phyloP scores from a whole-genome alignment of 2,329 filamentous ascomycete genomes.

The Fusarium sterilihyphosum region DNA sequence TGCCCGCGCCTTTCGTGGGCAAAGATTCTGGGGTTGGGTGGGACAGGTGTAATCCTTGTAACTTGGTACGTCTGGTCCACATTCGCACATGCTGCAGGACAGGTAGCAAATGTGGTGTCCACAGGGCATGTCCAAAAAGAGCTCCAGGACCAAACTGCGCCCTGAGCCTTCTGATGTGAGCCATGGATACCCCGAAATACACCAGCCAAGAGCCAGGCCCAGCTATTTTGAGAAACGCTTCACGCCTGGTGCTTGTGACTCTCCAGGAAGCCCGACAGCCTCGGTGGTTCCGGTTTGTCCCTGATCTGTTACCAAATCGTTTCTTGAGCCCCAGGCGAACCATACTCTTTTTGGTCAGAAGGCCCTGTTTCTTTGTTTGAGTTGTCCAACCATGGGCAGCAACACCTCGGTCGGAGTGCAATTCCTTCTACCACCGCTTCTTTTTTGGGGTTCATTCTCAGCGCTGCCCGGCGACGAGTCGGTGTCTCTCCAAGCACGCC shows the following conservation, averaged over 20 bases:
- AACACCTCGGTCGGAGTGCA: conserved; percentile 18
- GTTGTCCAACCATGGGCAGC: conserved; percentile 29
- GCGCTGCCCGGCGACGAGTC: conserved; percentile 22
- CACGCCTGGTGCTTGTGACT: conserved; percentile 26
- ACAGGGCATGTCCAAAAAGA: no score
- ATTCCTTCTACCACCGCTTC: conserved; percentile 20
- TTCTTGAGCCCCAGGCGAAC: conserved; percentile 31
- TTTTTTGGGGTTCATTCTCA: conserved; percentile 21
- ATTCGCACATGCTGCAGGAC: conserved; percentile 11
- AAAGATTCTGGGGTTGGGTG: conserved; percentile 38
- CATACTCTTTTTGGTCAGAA: conserved; percentile 33
- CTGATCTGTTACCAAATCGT: conserved; percentile 44
- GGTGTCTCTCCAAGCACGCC: conserved; percentile 27
- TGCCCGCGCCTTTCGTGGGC: conserved; percentile 31
- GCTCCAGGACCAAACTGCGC: conserved; percentile 23
- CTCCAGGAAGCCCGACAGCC: conserved; percentile 5
- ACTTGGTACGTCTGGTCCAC: not conserved
- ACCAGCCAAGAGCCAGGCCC: not conserved
- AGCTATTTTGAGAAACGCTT: conserved; percentile 31
- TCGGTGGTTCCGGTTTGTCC: conserved; percentile 41
- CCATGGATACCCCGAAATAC: conserved; percentile 22
- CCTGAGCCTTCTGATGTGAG: conserved; percentile 18
- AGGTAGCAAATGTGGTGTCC: no score
- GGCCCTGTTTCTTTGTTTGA: conserved; percentile 33
- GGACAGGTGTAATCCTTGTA: conserved; percentile 20